Evolutionary conservation across 768 basidiomycete species (phyloP), one percentile per base, ranked within the genome.

Genomic region (Mycena vulgaris): DNA sequence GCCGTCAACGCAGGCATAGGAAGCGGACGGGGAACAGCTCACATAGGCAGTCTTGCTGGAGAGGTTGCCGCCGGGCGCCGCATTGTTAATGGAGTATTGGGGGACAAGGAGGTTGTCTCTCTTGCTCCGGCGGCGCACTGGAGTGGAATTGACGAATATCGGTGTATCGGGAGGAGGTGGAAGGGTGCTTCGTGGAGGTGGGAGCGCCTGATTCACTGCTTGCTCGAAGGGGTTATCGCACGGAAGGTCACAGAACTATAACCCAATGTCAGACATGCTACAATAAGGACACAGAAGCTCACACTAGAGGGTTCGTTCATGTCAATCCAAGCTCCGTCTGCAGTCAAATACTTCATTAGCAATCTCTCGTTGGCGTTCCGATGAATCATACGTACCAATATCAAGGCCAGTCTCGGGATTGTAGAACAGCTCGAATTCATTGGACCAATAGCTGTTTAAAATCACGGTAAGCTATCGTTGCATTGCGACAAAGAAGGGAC

Each of bases 221-320:
- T 90, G 88, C 57, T 83, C 83, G 78, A 86, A 89, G 8, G 90
- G 90, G 72, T 93, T 83, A 14, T 81, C 80, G 72, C 92, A 92
- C 0, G 91, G 91, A 27, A 86, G 81, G 48, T 83, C 80, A 80
- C 91, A 93, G 81, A 92, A 92, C 89, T 91, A 65, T 56, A 14
- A 61, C 28, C n/a, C 16, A 39, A 40, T 56, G 42, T 74, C 51
- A 35, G 42, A 8, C 28, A 31, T 68, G 25, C 31, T 42, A 7
- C 45, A 11, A 27, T 39, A 48, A 39, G 40, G 49, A 25, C 19
- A 21, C 27, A 37, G 28, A 23, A 21, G 76, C 87, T 28, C 71
- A 92, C 91, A 68, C 86, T 92, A 4, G 90, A 78, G 8, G 92
- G 92, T 68, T 93, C 92, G 75, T 93, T 92, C 91, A 91, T 92